These are phyloP conservation scores for Limtongia smithiae DNA, from an alignment of 805 yeast genomes.

Conservation along the genomic window DNA sequence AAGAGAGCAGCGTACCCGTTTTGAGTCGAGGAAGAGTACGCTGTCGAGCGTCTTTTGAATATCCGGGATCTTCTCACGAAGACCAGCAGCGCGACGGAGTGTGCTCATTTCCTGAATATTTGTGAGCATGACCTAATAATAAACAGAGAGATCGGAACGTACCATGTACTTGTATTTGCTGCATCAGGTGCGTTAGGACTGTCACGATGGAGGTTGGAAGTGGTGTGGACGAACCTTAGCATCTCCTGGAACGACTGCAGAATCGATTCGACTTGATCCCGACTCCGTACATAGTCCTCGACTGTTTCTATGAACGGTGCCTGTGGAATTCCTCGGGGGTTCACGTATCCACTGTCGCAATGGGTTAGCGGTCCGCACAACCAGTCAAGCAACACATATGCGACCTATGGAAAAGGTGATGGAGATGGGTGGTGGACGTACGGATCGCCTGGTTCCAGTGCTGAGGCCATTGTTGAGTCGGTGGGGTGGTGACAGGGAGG, in stretches of 20 bases:
- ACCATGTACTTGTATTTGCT: constrained; percentile 85
- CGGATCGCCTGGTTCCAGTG: constrained; percentile 9
- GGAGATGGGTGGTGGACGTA: neutral
- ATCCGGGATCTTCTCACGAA: constrained; percentile 81
- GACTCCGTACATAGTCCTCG: constrained; percentile 63
- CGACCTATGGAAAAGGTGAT: neutral
- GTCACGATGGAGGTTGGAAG: neutral
- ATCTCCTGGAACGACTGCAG: constrained; percentile 80
- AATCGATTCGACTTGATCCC: constrained; percentile 65
- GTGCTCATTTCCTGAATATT: constrained; percentile 42
- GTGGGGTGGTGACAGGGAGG: too few relatives aligned
- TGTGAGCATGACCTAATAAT: constrained; percentile 43
- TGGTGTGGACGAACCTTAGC: constrained; percentile 46
- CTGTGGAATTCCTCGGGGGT: constrained; percentile 94
- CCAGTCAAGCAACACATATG: too few relatives aligned
- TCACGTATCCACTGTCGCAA: constrained; percentile 39
- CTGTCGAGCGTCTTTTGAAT: constrained; percentile 78
- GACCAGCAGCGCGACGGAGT: constrained; percentile 41
- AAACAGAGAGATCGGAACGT: constrained; percentile 38
- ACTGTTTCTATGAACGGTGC: constrained; percentile 91
- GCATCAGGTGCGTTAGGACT: neutral
- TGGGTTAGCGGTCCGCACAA: too few relatives aligned
- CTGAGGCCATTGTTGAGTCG: neutral
- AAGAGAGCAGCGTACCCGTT: constrained; percentile 36
- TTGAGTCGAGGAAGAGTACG: constrained; percentile 56